phyloP scores from a whole-genome alignment of 768 basidiomycete genomes.

The Amanita molliuscula region DNA sequence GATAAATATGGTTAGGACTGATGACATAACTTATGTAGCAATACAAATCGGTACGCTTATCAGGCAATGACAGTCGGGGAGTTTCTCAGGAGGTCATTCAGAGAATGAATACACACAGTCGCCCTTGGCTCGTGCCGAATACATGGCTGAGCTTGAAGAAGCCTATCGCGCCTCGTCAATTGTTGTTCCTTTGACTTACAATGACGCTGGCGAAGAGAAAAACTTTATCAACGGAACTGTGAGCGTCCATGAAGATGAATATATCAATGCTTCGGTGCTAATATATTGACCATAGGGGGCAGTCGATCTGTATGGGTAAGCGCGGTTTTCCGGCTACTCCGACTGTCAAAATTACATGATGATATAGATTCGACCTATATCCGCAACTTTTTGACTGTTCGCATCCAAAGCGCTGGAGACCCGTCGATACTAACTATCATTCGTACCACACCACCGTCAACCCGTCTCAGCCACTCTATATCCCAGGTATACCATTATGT shows the following conservation, averaged over 20 bases:
- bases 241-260: conserved; percentile 9
- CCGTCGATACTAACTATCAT: conserved; percentile 54
- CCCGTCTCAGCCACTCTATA: conserved; percentile 55
- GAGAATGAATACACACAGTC: conserved; percentile 71
- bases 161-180: conserved; percentile 46
- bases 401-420: conserved; percentile 54
- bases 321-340: neutral
- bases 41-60: conserved; percentile 18
- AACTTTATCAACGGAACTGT: conserved; percentile 70
- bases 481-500: conserved; percentile 39
- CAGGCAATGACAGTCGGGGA: neutral
- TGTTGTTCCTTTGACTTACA: conserved; percentile 65
- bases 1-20: neutral
- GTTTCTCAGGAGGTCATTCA: conserved; percentile 12
- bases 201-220: conserved; percentile 46
- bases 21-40: conserved; percentile 10
- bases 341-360: neutral
- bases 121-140: conserved; percentile 32
- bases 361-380: conserved; percentile 49
- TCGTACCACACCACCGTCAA: conserved; percentile 45
- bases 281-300: conserved; percentile 34
- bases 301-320: conserved; percentile 67
- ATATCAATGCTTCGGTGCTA: neutral
- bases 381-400: conserved; percentile 80
- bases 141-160: conserved; percentile 53